Evolutionary conservation across 352 stramenopile species (phyloP).

Genomic region (Detonula confervacea): DNA sequence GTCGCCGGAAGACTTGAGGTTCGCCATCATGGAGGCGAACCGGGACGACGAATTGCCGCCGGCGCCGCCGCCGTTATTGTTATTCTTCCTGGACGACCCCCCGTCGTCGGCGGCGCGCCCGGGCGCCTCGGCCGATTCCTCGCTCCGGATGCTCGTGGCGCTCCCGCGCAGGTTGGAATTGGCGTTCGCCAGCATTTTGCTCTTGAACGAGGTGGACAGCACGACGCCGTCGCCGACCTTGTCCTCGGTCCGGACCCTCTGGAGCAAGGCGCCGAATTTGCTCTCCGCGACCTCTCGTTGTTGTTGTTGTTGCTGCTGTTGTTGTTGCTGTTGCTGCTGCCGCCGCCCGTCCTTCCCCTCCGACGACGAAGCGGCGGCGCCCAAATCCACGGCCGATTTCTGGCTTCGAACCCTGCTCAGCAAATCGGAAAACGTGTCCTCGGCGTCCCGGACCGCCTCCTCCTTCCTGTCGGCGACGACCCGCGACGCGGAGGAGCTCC

Average conservation of each 20-base stretch:
- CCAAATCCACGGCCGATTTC: too few species aligned
- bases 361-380: too few species aligned
- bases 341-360: too few species aligned
- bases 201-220: slow-evolving; percentile 13
- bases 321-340: too few species aligned
- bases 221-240: neutral
- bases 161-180: slow-evolving; percentile 21
- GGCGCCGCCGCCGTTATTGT: too few species aligned
- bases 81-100: too few species aligned
- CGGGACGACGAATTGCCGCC: too few species aligned
- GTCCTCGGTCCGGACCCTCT: neutral
- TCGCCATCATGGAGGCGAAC: slow-evolving; percentile 26
- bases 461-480: neutral
- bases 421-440: slow-evolving; percentile 14
- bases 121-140: neutral
- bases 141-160: neutral
- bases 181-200: slow-evolving; percentile 15
- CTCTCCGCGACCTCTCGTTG: neutral
- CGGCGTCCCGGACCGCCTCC: neutral
- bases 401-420: neutral
- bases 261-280: neutral
- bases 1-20: slow-evolving; percentile 5
- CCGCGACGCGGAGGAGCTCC: neutral
- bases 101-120: too few species aligned
- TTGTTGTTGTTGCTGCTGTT: neutral